Base-by-base conservation (phyloP, 345 rosid species). In the Mercurialis annua region DNA sequence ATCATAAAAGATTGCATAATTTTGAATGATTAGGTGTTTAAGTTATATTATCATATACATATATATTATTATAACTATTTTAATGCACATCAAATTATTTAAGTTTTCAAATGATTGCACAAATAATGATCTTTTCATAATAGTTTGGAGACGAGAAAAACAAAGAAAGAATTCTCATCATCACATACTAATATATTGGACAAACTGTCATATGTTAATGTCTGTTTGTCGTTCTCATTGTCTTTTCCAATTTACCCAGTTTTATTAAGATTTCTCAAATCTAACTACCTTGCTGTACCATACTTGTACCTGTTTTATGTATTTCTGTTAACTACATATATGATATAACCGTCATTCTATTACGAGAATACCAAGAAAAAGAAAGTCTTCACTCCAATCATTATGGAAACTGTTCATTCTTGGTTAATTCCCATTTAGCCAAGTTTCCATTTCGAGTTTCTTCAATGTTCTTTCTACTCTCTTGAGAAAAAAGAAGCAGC, bases 151-250 rank as follows among this genome's bases (percentile, higher is more conserved):
- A 26, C 11, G 1, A 9, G 15, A 10, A 59, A 34, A 30, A 29
- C 18, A 11, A 63, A 59, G 5, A 40, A 5, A 36, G 12, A 18
- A 0, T 3, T 55, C 16, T 29, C 15, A n/a, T 40, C 34, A 29
- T 18, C 3, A 12, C 5, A 20, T 47, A 7, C 31, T 59, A 63
- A 8, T 29, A 36, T n/a, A 40, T 64, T 67, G 74, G 72, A 72
- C 69, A 44, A 63, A 50, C 59, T n/a, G n/a, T 69, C 68, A 20
- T 57, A 62, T 51, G 75, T 1, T 40, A 6, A 17, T 69, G 74
- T 50, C 65, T 69, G 57, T 21, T 15, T 58, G 65, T 58, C 64
- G 52, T 51, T 42, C 38, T n/a, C 11, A 15, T 47, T 36, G 12
- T 23, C 4, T 10, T 16, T 23, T 27, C 10, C 52, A 29, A 62